Evolutionary conservation across 2,329 filamentous ascomycete species (phyloP).

Genomic region (Chaetomium strumarium): DNA sequence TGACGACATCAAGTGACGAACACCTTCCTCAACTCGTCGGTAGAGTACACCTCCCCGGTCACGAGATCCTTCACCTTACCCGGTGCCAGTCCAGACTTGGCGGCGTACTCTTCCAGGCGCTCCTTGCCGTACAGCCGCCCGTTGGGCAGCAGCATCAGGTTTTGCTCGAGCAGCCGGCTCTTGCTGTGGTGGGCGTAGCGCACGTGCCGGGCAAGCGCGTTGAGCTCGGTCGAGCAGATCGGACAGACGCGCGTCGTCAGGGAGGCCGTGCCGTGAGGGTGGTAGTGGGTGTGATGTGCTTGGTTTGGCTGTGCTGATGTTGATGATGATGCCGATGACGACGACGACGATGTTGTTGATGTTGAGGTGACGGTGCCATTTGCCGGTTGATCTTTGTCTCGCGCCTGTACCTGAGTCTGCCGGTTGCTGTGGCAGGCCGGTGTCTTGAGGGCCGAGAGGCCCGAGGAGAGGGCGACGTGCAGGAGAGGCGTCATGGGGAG

Average conservation of each 20-base stretch:
- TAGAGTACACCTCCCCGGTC: conserved; percentile 61
- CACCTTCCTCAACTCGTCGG: conserved; percentile 70
- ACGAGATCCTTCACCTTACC: conserved; percentile 72
- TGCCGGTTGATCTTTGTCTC: conserved; percentile 26
- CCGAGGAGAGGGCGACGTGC: conserved; percentile 84
- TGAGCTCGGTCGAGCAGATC: conserved; percentile 93
- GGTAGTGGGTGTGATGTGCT: conserved; percentile 26
- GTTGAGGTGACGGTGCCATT: conserved; percentile 28
- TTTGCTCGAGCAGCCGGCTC: conserved; percentile 75
- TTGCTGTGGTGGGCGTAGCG: conserved; percentile 95
- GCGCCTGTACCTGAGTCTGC: conserved; percentile 11
- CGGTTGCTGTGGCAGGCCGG: conserved; percentile 67
- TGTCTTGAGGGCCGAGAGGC: conserved; percentile 91
- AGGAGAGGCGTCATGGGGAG: conserved; percentile 79
- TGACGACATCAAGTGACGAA: conserved; percentile 55
- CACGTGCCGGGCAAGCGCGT: conserved; percentile 79
- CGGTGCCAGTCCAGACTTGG: conserved; percentile 65
- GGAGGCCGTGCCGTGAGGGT: conserved; percentile 32
- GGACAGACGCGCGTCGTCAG: conserved; percentile 77
- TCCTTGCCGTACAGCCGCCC: conserved; percentile 76
- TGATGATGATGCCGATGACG: not conserved
- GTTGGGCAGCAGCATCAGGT: conserved; percentile 82
- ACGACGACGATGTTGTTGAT: not conserved
- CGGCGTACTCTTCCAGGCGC: conserved; percentile 67
- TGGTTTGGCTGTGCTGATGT: not conserved